Evolutionary conservation across 2,329 filamentous ascomycete species (phyloP), one percentile per base, ranked within the genome.

Genomic region (Cordyceps cicadae): DNA sequence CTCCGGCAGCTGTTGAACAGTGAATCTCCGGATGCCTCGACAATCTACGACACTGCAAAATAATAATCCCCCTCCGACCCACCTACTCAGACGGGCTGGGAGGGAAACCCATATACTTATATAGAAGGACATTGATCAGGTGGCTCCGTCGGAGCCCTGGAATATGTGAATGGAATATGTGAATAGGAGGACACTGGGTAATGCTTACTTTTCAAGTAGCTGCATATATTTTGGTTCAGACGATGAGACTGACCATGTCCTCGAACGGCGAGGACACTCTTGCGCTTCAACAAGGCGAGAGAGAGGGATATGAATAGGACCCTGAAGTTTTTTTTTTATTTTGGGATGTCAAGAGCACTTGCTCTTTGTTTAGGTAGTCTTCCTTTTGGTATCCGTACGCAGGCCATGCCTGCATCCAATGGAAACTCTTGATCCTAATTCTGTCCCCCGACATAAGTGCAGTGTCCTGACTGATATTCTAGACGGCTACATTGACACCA

Each of bases 251-350:
- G n/a, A 24, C 24, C n/a, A 32, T 12, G 34, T 7, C 48, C 49
- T 59, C 56, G 56, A 52, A 12, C 34, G 56, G 49, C 39, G 56
- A 53, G 56, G 49, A 24, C 48, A 39, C 37, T 59, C 56, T n/a
- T 34, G 32, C 45, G 56, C 49, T 52, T 34, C 34, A 48, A 39
- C 34, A 59, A 32, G 48, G 12, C n/a, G 11, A n/a, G 59, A 24
- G 59, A 55, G 21, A 9, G 50, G 59, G 59, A 61, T 61, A 54
- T 49, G 3, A 61, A 61, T 49, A 55, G 59, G 59, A 61, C 59
- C 43, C 52, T 60, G n/a, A 12, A n/a, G n/a, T n/a, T 60, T 59
- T 59, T 59, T 48, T 61, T 54, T 49, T 41, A 14, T 54, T 60
- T 49, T 37, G 56, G 56, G 56, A 59, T 24, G 52, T 41, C 43